Base-by-base conservation (phyloP, 768 basidiomycete genomes). In the Galerina sulciceps region DNA sequence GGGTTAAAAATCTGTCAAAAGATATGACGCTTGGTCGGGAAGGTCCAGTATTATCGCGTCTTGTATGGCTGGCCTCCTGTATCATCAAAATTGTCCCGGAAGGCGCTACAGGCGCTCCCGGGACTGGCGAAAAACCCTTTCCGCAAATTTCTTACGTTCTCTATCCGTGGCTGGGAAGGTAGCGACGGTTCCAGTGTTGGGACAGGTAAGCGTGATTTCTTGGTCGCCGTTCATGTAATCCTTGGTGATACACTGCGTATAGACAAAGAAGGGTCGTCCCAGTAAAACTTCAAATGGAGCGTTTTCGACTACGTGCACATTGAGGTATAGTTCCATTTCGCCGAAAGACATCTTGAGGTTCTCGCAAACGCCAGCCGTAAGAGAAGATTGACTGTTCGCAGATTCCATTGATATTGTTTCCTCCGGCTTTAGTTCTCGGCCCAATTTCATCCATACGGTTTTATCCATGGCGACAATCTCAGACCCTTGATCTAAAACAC, bases 251-350 rank as follows among this genome's bases (percentile, higher is more conserved):
- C 60, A 55, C 22, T 60, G 35, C 0, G 65, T 53, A 10, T 64
- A 57, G 2, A 48, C 55, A n/a, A 63, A 57, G 59, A 71, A 71
- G 1, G 68, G 66, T 11, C 57, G 52, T 9, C 68, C 66, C 0
- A 71, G 49, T 0, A 71, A 58, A 22, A 71, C 40, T 20, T 69
- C 59, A n/a, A 66, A 71, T 0, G 66, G 57, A 3, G 65, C 65
- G 31, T 60, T 37, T 8, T 66, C 53, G n/a, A 69, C 44, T 1
- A 70, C 64, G 17, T 70, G 64, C 2, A 55, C 62, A 26, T 70
- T 67, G 0, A 70, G 34, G 26, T 65, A 66, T 15, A 71, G 62
- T 4, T 50, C 41, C 4, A 51, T 52, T 1, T 55, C 46, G 1
- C 67, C 63, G 10, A 67, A 54, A 6, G 34, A 17, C 11, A 66